Base-by-base conservation (phyloP, 345 rosid species). In the Corchorus olitorius region DNA sequence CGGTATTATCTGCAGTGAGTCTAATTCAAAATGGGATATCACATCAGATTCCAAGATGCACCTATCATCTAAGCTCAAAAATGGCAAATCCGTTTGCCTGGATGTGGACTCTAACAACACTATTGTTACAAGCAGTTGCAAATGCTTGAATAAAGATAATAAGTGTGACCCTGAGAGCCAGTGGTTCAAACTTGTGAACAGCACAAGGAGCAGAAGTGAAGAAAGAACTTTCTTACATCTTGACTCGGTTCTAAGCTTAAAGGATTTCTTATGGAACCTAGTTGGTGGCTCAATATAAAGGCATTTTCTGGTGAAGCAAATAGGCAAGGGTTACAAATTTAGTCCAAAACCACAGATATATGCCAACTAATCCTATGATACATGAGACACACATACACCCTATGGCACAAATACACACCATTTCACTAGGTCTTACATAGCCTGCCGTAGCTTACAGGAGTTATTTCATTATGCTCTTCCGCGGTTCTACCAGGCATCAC, bases 31-130 rank as follows among this genome's bases (percentile, higher is more conserved):
- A 75, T 97, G 99, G 99, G 85, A 86, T 10, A 66, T 59, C 1
- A 78, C 94, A 59, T 89, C 99, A 0, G 97, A 92, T 64, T 94
- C 99, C 2, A 86, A 82, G 73, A 87, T 96, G 97, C 98, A 92
- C 72, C 87, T 96, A 0, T 84, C 97, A 10, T 76, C 95, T 0
- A 84, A 52, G 35, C 70, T 84, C 60, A 63, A 77, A 33, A 74
- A 86, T 43, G 90, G 90, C 13, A 74, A 84, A 1, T n/a, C 80
- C 2, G 83, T 90, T 62, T 96, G 99, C 88, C 83, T 94, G 59
- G 98, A 96, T 70, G 89, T 93, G 39, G 97, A 87, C 70, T 73
- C 87, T 49, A 2, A 39, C 80, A 80, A 84, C 76, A 80, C 46
- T 9, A 77, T 92, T 12, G 70, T 89, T 4, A 81, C 86, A 48